Conservation (phyloP, 2,329 filamentous ascomycete genomes). For the Ophiostoma novo-ulmi region DNA sequence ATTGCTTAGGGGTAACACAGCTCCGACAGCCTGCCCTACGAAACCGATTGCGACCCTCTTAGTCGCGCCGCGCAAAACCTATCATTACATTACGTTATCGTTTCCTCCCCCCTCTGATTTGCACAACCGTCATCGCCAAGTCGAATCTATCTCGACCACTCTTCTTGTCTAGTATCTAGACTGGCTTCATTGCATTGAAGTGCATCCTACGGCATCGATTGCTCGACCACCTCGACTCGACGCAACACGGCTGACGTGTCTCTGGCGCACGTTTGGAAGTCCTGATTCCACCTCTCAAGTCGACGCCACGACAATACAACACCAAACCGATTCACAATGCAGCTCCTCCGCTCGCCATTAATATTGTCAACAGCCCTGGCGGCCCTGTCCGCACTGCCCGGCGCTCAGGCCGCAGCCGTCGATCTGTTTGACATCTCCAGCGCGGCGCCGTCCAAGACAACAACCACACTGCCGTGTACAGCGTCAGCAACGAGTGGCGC, state of each 20-base stretch:
- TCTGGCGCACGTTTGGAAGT: neutral
- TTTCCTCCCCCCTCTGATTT: neutral
- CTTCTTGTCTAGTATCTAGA: neutral
- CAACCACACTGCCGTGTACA: slow-evolving; percentile 47
- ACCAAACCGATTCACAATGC: slow-evolving; percentile 20
- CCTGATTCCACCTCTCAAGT: neutral
- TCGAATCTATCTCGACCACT: neutral
- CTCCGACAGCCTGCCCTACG: neutral
- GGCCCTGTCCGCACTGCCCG: slow-evolving; percentile 18
- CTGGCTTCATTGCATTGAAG: neutral
- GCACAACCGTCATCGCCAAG: neutral
- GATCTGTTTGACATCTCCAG: slow-evolving; percentile 8
- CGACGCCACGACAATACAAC: neutral
- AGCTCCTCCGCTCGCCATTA: slow-evolving; percentile 18
- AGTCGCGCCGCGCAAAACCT: slow-evolving; percentile 3
- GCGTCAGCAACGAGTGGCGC: slow-evolving; percentile 52
- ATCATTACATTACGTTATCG: neutral
- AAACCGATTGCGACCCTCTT: slow-evolving; percentile 9
- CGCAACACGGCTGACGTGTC: slow-evolving; percentile 5
- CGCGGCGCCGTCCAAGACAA: slow-evolving; percentile 31
- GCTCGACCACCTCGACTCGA: neutral
- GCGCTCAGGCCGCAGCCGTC: slow-evolving; percentile 8
- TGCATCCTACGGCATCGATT: neutral
- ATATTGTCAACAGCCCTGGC: slow-evolving; percentile 18
- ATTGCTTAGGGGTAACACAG: neutral